Evolutionary conservation across 2,329 filamentous ascomycete genomes (phyloP).

Genomic region (Pseudocercospora macadamiae): DNA sequence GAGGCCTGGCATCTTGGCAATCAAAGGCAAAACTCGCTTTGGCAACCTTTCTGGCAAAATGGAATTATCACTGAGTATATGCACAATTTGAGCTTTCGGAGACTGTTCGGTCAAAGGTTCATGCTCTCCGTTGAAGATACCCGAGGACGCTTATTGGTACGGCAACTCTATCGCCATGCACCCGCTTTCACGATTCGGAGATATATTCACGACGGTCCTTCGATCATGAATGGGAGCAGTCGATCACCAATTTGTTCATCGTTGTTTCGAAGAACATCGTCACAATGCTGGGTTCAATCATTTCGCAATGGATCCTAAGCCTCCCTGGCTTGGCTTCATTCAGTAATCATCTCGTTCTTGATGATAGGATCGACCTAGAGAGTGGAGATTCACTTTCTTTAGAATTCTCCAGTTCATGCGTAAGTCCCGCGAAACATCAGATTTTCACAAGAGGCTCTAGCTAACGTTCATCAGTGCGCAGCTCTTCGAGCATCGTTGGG

Average conservation of each 20-base stretch:
- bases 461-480: constrained; percentile 6
- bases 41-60: too few relatives aligned
- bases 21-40: too few relatives aligned
- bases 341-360: background rate
- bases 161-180: background rate
- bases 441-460: background rate
- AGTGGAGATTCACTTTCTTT: constrained; percentile 4
- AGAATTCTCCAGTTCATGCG: constrained; percentile 8
- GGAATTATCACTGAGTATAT: background rate
- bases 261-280: background rate
- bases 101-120: background rate
- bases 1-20: background rate
- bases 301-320: constrained; percentile 1
- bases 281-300: background rate
- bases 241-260: too few relatives aligned
- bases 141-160: background rate
- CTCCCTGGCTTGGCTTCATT: background rate
- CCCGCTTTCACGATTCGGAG: background rate
- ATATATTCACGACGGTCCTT: background rate
- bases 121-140: background rate
- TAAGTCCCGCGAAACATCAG: background rate
- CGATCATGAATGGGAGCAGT: background rate
- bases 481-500: constrained; percentile 5
- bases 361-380: background rate
- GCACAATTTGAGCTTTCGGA: background rate